phyloP scores from a whole-genome alignment of 306 rosid species.

The Urtica urens region DNA sequence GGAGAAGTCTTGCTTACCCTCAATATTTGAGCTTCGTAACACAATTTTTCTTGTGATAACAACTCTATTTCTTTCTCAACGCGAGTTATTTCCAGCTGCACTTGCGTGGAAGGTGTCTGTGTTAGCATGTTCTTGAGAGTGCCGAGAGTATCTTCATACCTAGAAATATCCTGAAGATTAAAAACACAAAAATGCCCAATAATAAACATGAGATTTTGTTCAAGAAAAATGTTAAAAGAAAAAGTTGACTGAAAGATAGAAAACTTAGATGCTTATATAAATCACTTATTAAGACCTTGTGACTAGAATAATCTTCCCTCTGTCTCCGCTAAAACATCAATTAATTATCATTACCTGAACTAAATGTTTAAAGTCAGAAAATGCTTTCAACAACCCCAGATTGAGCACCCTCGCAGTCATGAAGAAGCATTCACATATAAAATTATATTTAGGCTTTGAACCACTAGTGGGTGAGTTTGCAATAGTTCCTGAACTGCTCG shows the following conservation, averaged over 20 bases:
- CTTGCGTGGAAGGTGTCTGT: constrained; percentile 51
- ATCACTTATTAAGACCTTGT: constrained; percentile 2
- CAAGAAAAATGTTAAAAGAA: constrained; percentile 8
- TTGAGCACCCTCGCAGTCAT: constrained; percentile 97
- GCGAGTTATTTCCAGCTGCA: constrained; percentile 53
- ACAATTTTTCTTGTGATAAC: constrained; percentile 74
- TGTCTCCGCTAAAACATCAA: constrained; percentile 9
- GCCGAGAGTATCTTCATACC: constrained; percentile 76
- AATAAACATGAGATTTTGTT: neutral
- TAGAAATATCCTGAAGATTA: constrained; percentile 83
- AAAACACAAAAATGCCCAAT: constrained; percentile 8
- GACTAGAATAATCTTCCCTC: constrained; percentile 8
- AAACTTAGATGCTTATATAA: neutral
- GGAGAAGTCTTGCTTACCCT: constrained; percentile 41
- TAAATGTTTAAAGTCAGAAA: constrained; percentile 92
- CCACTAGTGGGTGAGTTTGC: constrained; percentile 28
- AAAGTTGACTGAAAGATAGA: constrained; percentile 4
- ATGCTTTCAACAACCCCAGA: constrained; percentile 85
- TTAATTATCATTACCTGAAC: constrained; percentile 56
- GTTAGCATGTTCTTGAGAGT: constrained; percentile 69
- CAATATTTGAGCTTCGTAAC: constrained; percentile 88
- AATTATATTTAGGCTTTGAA: constrained; percentile 59
- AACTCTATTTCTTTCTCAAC: constrained; percentile 88
- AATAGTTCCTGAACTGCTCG: constrained; percentile 67
- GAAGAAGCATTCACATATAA: constrained; percentile 98